These are phyloP conservation scores for Aspergillus pseudotamarii DNA, from an alignment of 2,329 filamentous ascomycete species.

Conservation along the genomic window DNA sequence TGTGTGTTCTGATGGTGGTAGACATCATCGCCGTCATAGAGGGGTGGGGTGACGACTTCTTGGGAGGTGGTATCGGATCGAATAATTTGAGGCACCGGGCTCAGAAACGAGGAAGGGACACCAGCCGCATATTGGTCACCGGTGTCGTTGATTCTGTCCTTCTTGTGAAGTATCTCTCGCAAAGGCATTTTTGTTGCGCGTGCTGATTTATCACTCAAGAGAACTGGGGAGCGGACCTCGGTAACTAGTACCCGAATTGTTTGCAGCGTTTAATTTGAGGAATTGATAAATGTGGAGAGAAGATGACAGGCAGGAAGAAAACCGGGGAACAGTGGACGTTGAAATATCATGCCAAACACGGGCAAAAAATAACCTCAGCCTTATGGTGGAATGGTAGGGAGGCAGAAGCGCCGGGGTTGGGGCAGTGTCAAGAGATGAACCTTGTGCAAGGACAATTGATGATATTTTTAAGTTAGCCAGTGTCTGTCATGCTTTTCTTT, in stretches of 20 bases:
- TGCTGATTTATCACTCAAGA: slow-evolving; percentile 1
- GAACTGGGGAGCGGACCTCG: neutral
- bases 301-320: neutral
- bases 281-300: neutral
- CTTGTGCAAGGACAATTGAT: neutral
- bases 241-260: neutral
- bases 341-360: neutral
- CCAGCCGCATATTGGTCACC: slow-evolving; percentile 45
- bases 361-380: neutral
- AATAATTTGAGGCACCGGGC: slow-evolving; percentile 68
- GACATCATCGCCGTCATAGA: slow-evolving; percentile 49
- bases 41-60: slow-evolving; percentile 75
- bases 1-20: slow-evolving; percentile 13
- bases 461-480: neutral
- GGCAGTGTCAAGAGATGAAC: neutral
- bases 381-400: neutral
- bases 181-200: slow-evolving; percentile 54
- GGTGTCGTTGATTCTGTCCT: slow-evolving; percentile 53
- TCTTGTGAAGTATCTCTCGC: slow-evolving; percentile 65
- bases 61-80: slow-evolving; percentile 80
- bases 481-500: neutral
- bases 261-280: neutral
- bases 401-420: slow-evolving; percentile 6
- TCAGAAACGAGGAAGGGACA: slow-evolving; percentile 36
- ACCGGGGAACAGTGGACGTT: neutral